Percentiles rank a stretch among this genome's conserved stretches.
Conservation (phyloP, 306 rosid genomes). For the Clitoria ternatea region DNA sequence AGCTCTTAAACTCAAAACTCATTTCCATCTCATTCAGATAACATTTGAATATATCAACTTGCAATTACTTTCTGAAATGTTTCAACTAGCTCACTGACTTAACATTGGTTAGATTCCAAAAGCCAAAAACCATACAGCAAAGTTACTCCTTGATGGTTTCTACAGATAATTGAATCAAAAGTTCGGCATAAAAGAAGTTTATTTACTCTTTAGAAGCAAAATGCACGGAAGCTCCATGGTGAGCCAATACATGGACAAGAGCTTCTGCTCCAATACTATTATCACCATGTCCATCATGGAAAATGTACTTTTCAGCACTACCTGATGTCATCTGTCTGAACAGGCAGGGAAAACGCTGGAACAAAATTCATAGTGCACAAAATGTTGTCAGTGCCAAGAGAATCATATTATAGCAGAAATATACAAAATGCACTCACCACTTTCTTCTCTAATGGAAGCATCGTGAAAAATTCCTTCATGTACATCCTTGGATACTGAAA, state of each 20-base stretch:
- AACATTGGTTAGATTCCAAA: conserved; percentile 5
- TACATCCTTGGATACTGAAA: conserved; percentile 48
- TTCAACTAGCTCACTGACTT: not conserved
- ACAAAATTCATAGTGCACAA: conserved; percentile 36
- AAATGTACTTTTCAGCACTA: conserved; percentile 58
- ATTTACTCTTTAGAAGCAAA: conserved; percentile 74
- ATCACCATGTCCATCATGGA: conserved; percentile 47
- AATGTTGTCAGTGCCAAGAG: conserved; percentile 31
- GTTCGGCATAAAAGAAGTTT: conserved; percentile 31
- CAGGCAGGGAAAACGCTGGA: conserved; percentile 35
- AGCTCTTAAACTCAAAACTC: conserved; percentile 3
- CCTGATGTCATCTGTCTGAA: conserved; percentile 44
- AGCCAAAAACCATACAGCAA: not conserved
- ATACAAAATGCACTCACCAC: conserved; percentile 39
- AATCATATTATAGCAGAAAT: conserved; percentile 17
- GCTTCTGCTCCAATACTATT: conserved; percentile 58
- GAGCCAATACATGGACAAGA: conserved; percentile 55
- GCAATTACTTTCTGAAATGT: conserved; percentile 6
- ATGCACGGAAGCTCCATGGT: conserved; percentile 58
- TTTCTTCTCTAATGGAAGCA: conserved; percentile 34
- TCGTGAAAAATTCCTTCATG: conserved; percentile 55
- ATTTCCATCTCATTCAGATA: not conserved
- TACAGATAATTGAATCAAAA: conserved; percentile 14
- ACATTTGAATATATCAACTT: not conserved
- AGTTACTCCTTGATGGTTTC: conserved; percentile 2